phyloP scores from a whole-genome alignment of 768 basidiomycete species.

The Leccinellum luteum region DNA sequence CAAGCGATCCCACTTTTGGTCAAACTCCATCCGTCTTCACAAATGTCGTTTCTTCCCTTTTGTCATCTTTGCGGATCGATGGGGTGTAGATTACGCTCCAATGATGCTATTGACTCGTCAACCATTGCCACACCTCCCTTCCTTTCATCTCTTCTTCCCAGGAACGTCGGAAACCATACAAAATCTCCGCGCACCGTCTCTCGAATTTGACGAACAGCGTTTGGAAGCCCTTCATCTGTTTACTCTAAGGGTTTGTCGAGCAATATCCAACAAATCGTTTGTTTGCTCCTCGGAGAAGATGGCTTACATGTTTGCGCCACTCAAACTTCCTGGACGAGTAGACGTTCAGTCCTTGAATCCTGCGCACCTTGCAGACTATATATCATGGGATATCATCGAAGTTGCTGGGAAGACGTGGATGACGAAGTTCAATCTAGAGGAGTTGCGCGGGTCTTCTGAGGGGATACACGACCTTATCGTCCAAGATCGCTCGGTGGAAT shows the following conservation, averaged over 20 bases:
- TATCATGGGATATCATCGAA: constrained; percentile 64
- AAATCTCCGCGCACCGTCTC: constrained; percentile 45
- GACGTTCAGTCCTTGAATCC: constrained; percentile 24
- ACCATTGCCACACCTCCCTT: constrained; percentile 56
- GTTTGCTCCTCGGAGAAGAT: constrained; percentile 52
- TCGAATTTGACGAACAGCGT: constrained; percentile 47
- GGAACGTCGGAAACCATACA: constrained; percentile 43
- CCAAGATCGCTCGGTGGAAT: constrained; percentile 76
- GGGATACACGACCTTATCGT: constrained; percentile 64
- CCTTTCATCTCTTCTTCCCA: constrained; percentile 60
- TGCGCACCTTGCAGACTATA: constrained; percentile 38
- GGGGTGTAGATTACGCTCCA: constrained; percentile 45
- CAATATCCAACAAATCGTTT: constrained; percentile 67
- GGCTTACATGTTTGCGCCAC: constrained; percentile 67
- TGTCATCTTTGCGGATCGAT: constrained; percentile 37
- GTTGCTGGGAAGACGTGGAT: constrained; percentile 53
- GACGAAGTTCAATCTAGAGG: constrained; percentile 43
- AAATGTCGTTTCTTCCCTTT: constrained; percentile 33
- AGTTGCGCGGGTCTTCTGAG: constrained; percentile 21
- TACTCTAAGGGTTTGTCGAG: constrained; percentile 60
- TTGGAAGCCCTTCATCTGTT: constrained; percentile 53
- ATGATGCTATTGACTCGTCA: constrained; percentile 64
- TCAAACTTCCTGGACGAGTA: constrained; percentile 35
- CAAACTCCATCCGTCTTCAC: constrained; percentile 34
- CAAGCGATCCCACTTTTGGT: constrained; percentile 70